Conservation (phyloP, 2,329 filamentous ascomycete genomes). For the Cordyceps tenuipes region DNA sequence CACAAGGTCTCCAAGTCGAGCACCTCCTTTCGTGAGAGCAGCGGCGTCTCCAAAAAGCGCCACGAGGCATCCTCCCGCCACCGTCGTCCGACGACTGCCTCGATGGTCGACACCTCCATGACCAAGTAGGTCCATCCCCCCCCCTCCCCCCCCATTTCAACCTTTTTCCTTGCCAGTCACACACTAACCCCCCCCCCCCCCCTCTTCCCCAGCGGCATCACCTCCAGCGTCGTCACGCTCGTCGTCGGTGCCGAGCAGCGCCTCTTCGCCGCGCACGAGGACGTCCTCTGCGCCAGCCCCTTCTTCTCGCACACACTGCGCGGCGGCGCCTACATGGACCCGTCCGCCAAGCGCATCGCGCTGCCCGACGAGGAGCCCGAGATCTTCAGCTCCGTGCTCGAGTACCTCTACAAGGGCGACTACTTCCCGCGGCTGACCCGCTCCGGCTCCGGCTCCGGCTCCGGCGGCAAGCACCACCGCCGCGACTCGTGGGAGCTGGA, state of each 20-base stretch:
- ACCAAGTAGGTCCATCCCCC: slow-evolving; percentile 33
- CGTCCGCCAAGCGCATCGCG: slow-evolving; percentile 57
- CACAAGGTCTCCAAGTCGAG: slow-evolving; percentile 42
- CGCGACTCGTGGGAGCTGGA: slow-evolving; percentile 78
- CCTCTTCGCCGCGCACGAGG: slow-evolving; percentile 86
- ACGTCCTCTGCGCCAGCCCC: slow-evolving; percentile 68
- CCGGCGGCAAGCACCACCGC: slow-evolving; percentile 77
- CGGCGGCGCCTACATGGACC: slow-evolving; percentile 28
- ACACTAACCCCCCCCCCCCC: neutral
- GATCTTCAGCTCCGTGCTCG: slow-evolving; percentile 81
- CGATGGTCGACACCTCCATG: slow-evolving; percentile 34
- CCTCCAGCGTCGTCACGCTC: slow-evolving; percentile 68
- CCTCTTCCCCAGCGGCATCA: slow-evolving; percentile 37
- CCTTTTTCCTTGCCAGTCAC: slow-evolving; percentile 1
- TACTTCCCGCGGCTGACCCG: slow-evolving; percentile 79
- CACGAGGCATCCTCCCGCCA: slow-evolving; percentile 35
- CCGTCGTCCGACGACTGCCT: slow-evolving; percentile 40
- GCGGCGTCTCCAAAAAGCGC: slow-evolving; percentile 46
- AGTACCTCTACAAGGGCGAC: slow-evolving; percentile 90
- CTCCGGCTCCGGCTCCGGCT: too few relatives aligned
- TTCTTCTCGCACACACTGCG: slow-evolving; percentile 53
- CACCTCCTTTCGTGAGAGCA: slow-evolving; percentile 45
- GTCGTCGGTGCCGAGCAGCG: slow-evolving; percentile 73
- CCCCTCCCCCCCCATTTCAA: neutral
- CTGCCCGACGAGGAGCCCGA: slow-evolving; percentile 82